These are phyloP conservation scores for Bolboschoenus planiculmis DNA, from an alignment of 176 grass and related monocot species.

Conservation along the genomic window DNA sequence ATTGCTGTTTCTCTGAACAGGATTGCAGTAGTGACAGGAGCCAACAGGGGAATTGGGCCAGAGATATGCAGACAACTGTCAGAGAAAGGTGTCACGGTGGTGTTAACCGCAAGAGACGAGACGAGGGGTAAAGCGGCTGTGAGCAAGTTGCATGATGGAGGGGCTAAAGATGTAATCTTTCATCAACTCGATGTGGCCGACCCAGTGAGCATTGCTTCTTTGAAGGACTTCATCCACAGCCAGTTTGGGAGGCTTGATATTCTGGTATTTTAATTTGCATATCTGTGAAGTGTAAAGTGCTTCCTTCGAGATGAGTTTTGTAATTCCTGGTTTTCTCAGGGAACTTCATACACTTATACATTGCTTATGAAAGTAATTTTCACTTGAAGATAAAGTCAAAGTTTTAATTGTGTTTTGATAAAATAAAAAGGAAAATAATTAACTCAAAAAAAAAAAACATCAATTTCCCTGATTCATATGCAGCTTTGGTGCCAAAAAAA, in stretches of 20 bases:
- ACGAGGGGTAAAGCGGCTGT: slow-evolving; percentile 31
- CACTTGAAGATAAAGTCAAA: too few species aligned
- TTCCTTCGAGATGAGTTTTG: too few species aligned
- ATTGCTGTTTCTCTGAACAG: not conserved
- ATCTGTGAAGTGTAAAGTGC: too few species aligned
- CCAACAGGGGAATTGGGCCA: too few species aligned
- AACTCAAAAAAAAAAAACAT: not conserved
- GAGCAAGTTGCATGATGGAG: slow-evolving; percentile 17
- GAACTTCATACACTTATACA: too few species aligned
- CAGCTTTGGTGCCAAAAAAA: not conserved
- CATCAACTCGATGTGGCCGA: slow-evolving; percentile 47
- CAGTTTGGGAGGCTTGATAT: slow-evolving; percentile 43
- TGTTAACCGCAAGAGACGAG: slow-evolving; percentile 47
- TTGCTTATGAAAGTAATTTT: too few species aligned
- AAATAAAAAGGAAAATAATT: not conserved
- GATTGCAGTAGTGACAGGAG: slow-evolving; percentile 53
- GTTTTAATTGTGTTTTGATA: too few species aligned
- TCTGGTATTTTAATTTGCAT: too few species aligned
- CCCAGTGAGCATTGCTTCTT: slow-evolving; percentile 20
- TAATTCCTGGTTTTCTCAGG: too few species aligned
- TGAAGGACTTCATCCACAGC: slow-evolving; percentile 27
- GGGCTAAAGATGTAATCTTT: slow-evolving; percentile 20
- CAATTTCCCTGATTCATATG: not conserved
- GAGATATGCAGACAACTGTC: slow-evolving; percentile 47
- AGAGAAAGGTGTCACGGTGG: slow-evolving; percentile 27